phyloP scores from a whole-genome alignment of 352 stramenopile species.

The Phytopythium kandeliae region DNA sequence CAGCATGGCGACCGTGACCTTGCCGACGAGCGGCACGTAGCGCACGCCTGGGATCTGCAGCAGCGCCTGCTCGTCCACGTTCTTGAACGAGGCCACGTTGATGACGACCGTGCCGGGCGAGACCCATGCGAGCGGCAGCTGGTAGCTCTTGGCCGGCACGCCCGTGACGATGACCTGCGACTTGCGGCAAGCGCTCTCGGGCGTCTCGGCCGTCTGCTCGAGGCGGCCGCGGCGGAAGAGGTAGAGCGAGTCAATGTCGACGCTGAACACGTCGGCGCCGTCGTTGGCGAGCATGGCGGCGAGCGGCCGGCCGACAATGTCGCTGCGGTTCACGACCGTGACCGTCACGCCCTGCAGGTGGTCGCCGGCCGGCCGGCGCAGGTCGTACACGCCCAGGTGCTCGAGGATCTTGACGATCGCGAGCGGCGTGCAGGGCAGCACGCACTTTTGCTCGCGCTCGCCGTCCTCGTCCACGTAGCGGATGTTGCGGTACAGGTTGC shows the following conservation, averaged over 20 bases:
- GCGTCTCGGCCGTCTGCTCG: slow-evolving; percentile 76
- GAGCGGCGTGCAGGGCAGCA: slow-evolving; percentile 96
- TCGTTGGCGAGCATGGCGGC: slow-evolving; percentile 95
- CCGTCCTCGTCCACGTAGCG: slow-evolving; percentile 88
- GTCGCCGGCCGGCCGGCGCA: slow-evolving; percentile 37
- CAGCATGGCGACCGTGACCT: slow-evolving; percentile 96
- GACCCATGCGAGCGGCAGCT: slow-evolving; percentile 90
- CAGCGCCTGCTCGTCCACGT: slow-evolving; percentile 90
- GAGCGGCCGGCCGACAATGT: slow-evolving; percentile 94
- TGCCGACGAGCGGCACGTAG: slow-evolving; percentile 95
- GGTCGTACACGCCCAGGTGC: slow-evolving; percentile 86
- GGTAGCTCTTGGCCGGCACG: slow-evolving; percentile 93
- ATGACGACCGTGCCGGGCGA: slow-evolving; percentile 90
- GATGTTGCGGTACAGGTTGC: slow-evolving; percentile 97
- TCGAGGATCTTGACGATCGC: slow-evolving; percentile 95
- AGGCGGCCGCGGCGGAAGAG: slow-evolving; percentile 91
- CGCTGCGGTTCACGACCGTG: slow-evolving; percentile 96
- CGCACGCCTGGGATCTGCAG: slow-evolving; percentile 88
- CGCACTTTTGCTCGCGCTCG: slow-evolving; percentile 89
- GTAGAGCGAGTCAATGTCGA: slow-evolving; percentile 96
- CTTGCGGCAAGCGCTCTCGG: slow-evolving; percentile 83
- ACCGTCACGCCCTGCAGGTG: slow-evolving; percentile 85
- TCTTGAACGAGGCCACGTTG: slow-evolving; percentile 96
- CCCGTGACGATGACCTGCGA: slow-evolving; percentile 94
- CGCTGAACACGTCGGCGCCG: slow-evolving; percentile 93